Evolutionary conservation across 306 rosid species (phyloP).

Genomic region (Dalbergia oliveri): DNA sequence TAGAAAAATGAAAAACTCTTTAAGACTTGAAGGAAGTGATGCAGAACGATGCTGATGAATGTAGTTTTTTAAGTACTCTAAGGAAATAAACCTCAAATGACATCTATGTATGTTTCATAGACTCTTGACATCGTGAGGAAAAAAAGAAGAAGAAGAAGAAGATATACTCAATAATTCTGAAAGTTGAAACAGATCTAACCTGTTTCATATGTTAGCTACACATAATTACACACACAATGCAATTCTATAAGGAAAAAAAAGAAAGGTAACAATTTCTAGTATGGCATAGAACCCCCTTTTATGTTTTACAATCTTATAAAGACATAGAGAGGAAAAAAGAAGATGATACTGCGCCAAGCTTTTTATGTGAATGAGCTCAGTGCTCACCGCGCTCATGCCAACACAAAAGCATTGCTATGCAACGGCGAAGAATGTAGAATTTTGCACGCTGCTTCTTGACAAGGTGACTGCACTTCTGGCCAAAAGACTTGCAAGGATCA

Average conservation of each 20-base stretch:
- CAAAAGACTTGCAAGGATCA: slow-evolving; percentile 75
- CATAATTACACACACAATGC: slow-evolving; percentile 37
- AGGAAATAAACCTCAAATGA: slow-evolving; percentile 28
- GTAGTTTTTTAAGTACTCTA: not conserved
- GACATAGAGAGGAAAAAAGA: not conserved
- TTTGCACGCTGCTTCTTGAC: slow-evolving; percentile 90
- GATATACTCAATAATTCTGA: slow-evolving; percentile 45
- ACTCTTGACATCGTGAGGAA: slow-evolving; percentile 28
- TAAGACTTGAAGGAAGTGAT: slow-evolving; percentile 25
- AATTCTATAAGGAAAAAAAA: slow-evolving; percentile 35
- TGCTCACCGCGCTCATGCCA: slow-evolving; percentile 74
- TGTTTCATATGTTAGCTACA: slow-evolving; percentile 47
- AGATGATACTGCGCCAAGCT: not conserved
- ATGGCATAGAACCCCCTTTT: slow-evolving; percentile 36
- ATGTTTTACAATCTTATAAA: slow-evolving; percentile 32
- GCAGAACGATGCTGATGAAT: slow-evolving; percentile 23
- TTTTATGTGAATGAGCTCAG: slow-evolving; percentile 14
- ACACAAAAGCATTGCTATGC: slow-evolving; percentile 84
- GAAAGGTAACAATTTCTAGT: slow-evolving; percentile 37
- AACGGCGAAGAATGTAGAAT: slow-evolving; percentile 89
- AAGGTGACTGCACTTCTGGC: slow-evolving; percentile 78
- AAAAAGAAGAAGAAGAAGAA: slow-evolving; percentile 45
- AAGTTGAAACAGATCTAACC: slow-evolving; percentile 55
- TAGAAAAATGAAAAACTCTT: not conserved
- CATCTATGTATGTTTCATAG: slow-evolving; percentile 17